phyloP scores from a whole-genome alignment of 306 rosid genomes.

The Vigna nakashimae region DNA sequence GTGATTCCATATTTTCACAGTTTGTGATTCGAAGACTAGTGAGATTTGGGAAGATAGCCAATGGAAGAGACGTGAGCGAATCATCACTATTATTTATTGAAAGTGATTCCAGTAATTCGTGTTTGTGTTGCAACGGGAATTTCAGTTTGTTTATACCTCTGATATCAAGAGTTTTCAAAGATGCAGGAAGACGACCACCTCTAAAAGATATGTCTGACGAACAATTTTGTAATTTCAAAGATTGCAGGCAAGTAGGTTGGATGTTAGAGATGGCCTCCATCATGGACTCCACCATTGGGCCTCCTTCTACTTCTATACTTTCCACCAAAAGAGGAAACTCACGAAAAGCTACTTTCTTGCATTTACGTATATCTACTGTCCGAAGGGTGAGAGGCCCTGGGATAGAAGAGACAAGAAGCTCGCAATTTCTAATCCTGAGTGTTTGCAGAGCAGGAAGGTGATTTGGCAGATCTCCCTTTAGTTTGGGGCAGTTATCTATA shows the following conservation, averaged over 20 bases:
- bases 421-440: too few relatives aligned
- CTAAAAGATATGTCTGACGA: neutral
- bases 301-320: too few relatives aligned
- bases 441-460: too few relatives aligned
- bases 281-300: too few relatives aligned
- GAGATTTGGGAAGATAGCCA: constrained; percentile 3
- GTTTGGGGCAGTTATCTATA: too few relatives aligned
- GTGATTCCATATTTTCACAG: neutral
- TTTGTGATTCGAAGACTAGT: fast-evolving
- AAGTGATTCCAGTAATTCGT: neutral
- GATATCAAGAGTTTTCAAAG: neutral
- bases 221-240: neutral
- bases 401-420: too few relatives aligned
- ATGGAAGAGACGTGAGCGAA: neutral
- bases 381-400: too few relatives aligned
- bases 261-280: too few relatives aligned
- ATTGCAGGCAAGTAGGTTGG: too few relatives aligned
- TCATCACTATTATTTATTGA: neutral
- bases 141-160: neutral
- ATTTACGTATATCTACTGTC: fast-evolving
- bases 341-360: too few relatives aligned
- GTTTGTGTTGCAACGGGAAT: neutral
- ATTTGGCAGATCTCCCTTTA: too few relatives aligned
- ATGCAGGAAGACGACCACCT: neutral
- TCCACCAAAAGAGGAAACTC: too few relatives aligned